Percentiles rank a stretch among this genome's conserved stretches.
Conservation (phyloP, 78 protist species). For the Dictyostelium capitatum region DNA sequence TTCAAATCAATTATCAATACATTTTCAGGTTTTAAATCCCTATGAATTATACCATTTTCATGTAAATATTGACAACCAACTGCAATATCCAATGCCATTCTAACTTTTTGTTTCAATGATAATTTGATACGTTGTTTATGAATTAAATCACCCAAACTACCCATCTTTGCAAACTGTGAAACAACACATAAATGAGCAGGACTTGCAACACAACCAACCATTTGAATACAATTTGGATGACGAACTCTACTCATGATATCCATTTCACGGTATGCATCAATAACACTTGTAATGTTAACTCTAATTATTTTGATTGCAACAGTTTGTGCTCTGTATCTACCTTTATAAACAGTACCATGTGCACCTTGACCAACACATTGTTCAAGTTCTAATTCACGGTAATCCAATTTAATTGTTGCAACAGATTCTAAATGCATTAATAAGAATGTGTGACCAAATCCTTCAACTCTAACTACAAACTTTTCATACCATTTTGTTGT, state of each 20-base stretch:
- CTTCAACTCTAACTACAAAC: neutral
- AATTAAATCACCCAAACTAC: conserved; percentile 5
- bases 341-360: conserved; percentile 24
- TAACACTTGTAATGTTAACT: neutral
- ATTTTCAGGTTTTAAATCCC: conserved; percentile 13
- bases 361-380: conserved; percentile 26
- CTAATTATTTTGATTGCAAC: conserved; percentile 47
- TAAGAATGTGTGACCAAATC: conserved; percentile 30
- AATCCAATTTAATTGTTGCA: conserved; percentile 29
- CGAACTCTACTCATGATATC: conserved; percentile 34
- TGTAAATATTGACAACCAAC: conserved; percentile 64
- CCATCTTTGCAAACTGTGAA: conserved; percentile 1
- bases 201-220: neutral
- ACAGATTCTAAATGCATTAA: conserved; percentile 12
- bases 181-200: neutral
- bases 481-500: conserved; percentile 32
- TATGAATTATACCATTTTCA: conserved; percentile 12
- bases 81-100: conserved; percentile 64
- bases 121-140: neutral
- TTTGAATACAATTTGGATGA: conserved; percentile 22
- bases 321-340: conserved; percentile 43
- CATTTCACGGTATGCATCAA: conserved; percentile 32
- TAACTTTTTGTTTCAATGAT: conserved; percentile 24
- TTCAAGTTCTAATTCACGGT: conserved; percentile 17
- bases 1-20: neutral